Evolutionary conservation across 169 alveolate species (phyloP).

Genomic region (Plasmodium cynomolgi): DNA sequence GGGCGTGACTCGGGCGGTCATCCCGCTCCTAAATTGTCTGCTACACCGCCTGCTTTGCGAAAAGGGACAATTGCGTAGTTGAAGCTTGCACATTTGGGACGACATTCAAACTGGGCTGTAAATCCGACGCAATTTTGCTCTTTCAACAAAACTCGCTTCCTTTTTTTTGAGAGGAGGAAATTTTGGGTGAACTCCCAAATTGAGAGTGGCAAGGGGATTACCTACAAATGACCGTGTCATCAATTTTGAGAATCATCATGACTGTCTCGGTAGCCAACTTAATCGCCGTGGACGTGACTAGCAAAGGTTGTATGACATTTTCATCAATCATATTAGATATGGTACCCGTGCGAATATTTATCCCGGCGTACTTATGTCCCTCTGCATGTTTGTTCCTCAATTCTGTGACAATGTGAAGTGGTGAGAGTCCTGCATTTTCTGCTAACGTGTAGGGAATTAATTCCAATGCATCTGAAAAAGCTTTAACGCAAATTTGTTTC

Average conservation of each 20-base stretch:
- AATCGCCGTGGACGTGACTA: slow-evolving; percentile 97
- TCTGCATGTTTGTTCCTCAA: slow-evolving; percentile 93
- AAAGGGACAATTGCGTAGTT: background rate
- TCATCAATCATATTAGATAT: slow-evolving; percentile 94
- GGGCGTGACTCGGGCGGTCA: background rate
- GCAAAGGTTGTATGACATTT: slow-evolving; percentile 96
- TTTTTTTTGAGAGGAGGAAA: background rate
- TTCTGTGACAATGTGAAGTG: slow-evolving; percentile 97
- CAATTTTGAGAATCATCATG: slow-evolving; percentile 98
- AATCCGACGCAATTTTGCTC: background rate
- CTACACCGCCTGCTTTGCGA: background rate
- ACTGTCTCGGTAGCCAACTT: slow-evolving; percentile 99
- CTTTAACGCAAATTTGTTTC: slow-evolving; percentile 95
- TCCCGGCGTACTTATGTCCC: slow-evolving; percentile 94
- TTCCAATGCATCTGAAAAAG: slow-evolving; percentile 99
- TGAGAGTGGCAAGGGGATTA: background rate
- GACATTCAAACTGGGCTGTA: background rate
- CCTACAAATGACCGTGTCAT: slow-evolving; percentile 94
- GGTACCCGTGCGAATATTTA: slow-evolving; percentile 92
- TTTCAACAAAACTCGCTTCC: background rate
- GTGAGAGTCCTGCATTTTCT: slow-evolving; percentile 99
- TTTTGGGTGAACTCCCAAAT: background rate
- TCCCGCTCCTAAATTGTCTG: background rate
- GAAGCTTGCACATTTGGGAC: background rate
- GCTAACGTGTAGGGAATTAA: slow-evolving; percentile 99